phyloP scores from a whole-genome alignment of 1,284 basidiomycete species.

The Erythrobasidium hasegawianum region DNA sequence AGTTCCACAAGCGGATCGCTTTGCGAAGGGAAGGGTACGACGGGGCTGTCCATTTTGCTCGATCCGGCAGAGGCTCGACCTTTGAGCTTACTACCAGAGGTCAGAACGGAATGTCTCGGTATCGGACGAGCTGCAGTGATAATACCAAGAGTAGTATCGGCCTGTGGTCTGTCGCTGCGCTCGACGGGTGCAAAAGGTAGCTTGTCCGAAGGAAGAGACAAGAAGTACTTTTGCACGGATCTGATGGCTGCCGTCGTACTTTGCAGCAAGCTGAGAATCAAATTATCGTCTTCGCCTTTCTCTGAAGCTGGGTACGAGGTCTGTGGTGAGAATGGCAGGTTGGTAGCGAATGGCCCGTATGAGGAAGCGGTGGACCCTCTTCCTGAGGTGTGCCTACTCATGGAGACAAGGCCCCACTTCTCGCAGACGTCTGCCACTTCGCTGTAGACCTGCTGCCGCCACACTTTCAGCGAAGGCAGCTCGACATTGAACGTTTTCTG shows the following conservation, averaged over 20 bases:
- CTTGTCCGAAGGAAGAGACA: slow-evolving; percentile 68
- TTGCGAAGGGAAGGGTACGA: neutral
- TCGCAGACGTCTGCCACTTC: slow-evolving; percentile 48
- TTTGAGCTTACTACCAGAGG: slow-evolving; percentile 22
- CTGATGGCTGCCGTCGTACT: slow-evolving; percentile 71
- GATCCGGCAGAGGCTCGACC: slow-evolving; percentile 14
- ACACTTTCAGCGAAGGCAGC: slow-evolving; percentile 6
- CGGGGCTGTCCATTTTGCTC: too few species aligned
- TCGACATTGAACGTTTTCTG: slow-evolving; percentile 2
- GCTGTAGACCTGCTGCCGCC: slow-evolving; percentile 12
- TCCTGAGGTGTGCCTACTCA: slow-evolving; percentile 4
- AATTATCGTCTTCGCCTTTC: slow-evolving; percentile 45
- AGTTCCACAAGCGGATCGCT: slow-evolving; percentile 13
- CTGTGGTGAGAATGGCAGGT: slow-evolving; percentile 47
- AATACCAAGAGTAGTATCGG: neutral
- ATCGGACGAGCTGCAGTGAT: slow-evolving; percentile 19
- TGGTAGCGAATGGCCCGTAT: slow-evolving; percentile 52
- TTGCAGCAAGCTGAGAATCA: slow-evolving; percentile 65
- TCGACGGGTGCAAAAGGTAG: slow-evolving; percentile 6
- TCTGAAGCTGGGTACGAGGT: slow-evolving; percentile 26
- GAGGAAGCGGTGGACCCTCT: slow-evolving; percentile 19
- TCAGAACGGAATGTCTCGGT: slow-evolving; percentile 19
- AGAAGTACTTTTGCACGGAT: slow-evolving; percentile 70
- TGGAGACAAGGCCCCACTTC: slow-evolving; percentile 61
- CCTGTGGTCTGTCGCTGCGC: neutral